Evolutionary conservation across 2,329 filamentous ascomycete genomes (phyloP), one percentile per base, ranked within the genome.

Genomic region (Karstenula rhodostoma): DNA sequence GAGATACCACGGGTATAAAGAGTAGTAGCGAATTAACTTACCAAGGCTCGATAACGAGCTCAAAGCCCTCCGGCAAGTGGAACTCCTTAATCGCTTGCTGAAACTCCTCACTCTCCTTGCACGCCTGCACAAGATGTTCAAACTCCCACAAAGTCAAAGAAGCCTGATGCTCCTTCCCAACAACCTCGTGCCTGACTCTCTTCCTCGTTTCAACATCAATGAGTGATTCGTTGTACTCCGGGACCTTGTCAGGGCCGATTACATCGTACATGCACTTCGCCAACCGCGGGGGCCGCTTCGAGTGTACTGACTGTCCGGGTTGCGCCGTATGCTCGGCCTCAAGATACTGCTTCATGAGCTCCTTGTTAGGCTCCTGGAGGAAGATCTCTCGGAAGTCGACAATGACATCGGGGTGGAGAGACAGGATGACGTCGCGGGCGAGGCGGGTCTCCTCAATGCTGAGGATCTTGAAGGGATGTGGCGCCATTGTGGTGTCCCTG

Each of bases 241-340:
- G 83, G 7, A 83, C 75, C 44, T 81, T 83, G 44, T 85, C 82
- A 5, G 73, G 67, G 1, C 84, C 82, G 58, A 87, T 81, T 51
- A 87, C 80, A 73, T 85, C 85, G 75, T 87, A 89, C 64, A 84
- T 81, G 35, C 84, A 83, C 47, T 83, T 79, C 1, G 85, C 86
- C 52, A 84, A 68, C 32, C 85, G 79, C 8, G 81, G 77, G 15
- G 84, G 84, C 2, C 80, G 76, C 15, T 79, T 79, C 2, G 80
- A 81, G 2, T 69, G 65, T 22, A 78, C 78, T 56, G 73, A 78
- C n/a, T 72, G 66, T 44, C 73, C 73, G 6, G 78, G 73, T 32
- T 57, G 68, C 48, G 75, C 73, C 33, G 71, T 62, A 61, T 85
- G 82, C 63, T 85, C 83, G 2, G 82, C 72, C 0, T 79, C 78